phyloP scores from a whole-genome alignment of 495 filamentous ascomycete genomes.

The Penicillium tannophilum region DNA sequence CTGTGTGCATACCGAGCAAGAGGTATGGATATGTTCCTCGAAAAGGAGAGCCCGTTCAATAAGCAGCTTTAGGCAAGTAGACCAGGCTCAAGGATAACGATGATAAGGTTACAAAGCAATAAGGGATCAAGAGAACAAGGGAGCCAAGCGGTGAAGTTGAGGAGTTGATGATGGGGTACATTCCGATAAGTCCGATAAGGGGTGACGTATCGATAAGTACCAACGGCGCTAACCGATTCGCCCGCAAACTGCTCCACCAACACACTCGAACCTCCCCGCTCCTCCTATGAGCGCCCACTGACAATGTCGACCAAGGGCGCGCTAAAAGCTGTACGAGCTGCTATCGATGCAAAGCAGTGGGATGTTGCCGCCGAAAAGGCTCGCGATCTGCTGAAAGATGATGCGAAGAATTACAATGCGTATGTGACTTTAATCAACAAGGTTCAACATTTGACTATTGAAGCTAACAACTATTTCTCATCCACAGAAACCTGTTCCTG shows the following conservation, averaged over 20 bases:
- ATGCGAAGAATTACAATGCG: conserved; percentile 83
- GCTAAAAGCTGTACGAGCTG: conserved; percentile 80
- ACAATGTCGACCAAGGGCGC: conserved; percentile 69
- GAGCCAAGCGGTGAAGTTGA: conserved; percentile 9
- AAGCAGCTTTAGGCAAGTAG: background rate
- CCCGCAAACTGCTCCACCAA: background rate
- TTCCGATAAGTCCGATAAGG: conserved; percentile 17
- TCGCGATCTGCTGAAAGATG: conserved; percentile 64
- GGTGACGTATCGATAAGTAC: conserved; percentile 30
- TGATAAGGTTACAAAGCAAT: background rate
- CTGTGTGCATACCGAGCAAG: background rate
- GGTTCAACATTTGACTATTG: background rate
- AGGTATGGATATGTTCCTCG: background rate
- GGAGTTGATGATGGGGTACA: background rate
- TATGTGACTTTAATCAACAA: conserved; percentile 36
- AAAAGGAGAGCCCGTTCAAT: background rate
- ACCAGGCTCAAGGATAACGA: background rate
- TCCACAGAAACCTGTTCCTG: conserved; percentile 70
- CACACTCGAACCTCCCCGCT: conserved; percentile 21
- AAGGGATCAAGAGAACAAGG: background rate
- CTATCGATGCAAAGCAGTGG: conserved; percentile 80
- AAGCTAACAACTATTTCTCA: conserved; percentile 17
- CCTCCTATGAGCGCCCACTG: conserved; percentile 9
- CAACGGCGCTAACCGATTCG: background rate
- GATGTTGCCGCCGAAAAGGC: conserved; percentile 69